Percentiles rank a stretch among this genome's conserved stretches.
These are phyloP conservation scores for Rhinocladiella mackenziei DNA, from an alignment of 2,329 filamentous ascomycete species.

Conservation along the genomic window DNA sequence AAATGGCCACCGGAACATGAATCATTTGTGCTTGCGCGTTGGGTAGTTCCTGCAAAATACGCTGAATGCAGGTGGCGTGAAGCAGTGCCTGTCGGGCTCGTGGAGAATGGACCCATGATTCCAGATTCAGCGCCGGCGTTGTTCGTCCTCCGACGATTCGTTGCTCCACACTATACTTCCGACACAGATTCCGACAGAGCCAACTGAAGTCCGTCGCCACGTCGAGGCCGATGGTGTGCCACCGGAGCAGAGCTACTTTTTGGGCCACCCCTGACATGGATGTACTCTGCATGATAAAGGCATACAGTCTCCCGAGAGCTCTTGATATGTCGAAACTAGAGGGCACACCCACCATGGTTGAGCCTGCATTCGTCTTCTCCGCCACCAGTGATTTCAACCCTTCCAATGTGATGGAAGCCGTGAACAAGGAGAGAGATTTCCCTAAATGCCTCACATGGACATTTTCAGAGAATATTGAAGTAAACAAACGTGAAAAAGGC, in stretches of 20 bases:
- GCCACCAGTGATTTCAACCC: conserved; percentile 43
- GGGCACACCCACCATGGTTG: conserved; percentile 40
- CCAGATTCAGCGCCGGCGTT: conserved; percentile 35
- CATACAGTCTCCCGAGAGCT: conserved; percentile 39
- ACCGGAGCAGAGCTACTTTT: conserved; percentile 41
- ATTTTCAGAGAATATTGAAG: conserved; percentile 41
- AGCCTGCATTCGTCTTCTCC: conserved; percentile 37
- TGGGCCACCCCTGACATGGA: conserved; percentile 37
- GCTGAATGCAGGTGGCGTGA: conserved; percentile 45
- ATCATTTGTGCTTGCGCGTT: conserved; percentile 43
- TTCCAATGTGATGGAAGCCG: conserved; percentile 36
- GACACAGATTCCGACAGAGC: conserved; percentile 40
- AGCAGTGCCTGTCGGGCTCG: conserved; percentile 41
- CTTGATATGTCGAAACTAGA: conserved; percentile 38
- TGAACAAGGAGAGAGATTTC: conserved; percentile 4
- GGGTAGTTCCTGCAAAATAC: conserved; percentile 44
- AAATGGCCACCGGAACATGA: conserved; percentile 44
- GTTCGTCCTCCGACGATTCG: conserved; percentile 36
- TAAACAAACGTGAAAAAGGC: conserved; percentile 33
- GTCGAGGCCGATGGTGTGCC: conserved; percentile 46
- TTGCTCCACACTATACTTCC: conserved; percentile 38
- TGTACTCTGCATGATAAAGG: conserved; percentile 38
- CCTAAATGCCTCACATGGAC: conserved; percentile 28
- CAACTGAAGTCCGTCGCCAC: conserved; percentile 40
- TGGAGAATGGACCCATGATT: conserved; percentile 38